These are phyloP conservation scores for Scorias spongiosa DNA, from an alignment of 2,329 filamentous ascomycete species.

Conservation along the genomic window DNA sequence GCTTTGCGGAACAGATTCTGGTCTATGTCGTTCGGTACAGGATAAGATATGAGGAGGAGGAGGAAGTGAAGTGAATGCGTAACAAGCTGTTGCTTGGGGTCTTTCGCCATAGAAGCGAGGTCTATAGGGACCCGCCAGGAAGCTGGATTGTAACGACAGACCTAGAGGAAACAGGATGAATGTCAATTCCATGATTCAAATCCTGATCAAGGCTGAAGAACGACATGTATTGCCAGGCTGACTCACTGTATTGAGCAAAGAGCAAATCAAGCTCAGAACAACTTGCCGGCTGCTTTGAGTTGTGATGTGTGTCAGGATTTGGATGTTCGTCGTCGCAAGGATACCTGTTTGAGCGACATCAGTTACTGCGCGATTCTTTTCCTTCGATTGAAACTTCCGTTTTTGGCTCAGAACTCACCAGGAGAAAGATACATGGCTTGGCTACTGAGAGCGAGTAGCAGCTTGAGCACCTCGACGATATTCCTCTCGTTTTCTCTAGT, in stretches of 20 bases:
- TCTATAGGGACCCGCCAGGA: slow-evolving; percentile 80
- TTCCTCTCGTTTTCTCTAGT: slow-evolving; percentile 91
- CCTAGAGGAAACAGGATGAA: slow-evolving; percentile 31
- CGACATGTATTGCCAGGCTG: background rate
- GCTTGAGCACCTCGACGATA: slow-evolving; percentile 71
- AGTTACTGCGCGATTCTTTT: slow-evolving; percentile 2
- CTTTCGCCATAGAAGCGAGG: slow-evolving; percentile 77
- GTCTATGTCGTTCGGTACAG: slow-evolving; percentile 7
- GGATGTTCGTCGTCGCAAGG: slow-evolving; percentile 69
- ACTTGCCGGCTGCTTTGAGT: slow-evolving; percentile 81
- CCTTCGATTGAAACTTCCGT: background rate
- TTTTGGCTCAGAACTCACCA: slow-evolving; percentile 27
- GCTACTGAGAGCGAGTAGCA: slow-evolving; percentile 73
- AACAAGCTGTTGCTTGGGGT: slow-evolving; percentile 67
- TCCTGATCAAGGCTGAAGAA: too few relatives aligned
- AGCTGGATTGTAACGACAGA: slow-evolving; percentile 88
- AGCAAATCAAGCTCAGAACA: slow-evolving; percentile 80
- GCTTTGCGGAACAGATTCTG: slow-evolving; percentile 95
- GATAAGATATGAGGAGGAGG: slow-evolving; percentile 39
- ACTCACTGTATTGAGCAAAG: slow-evolving; percentile 78
- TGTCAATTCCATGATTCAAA: too few relatives aligned
- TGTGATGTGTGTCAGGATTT: slow-evolving; percentile 75
- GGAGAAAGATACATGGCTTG: slow-evolving; percentile 89
- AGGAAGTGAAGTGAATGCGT: slow-evolving; percentile 85
- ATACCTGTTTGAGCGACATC: slow-evolving; percentile 27